Evolutionary conservation across 2,329 filamentous ascomycete genomes (phyloP), one percentile per base, ranked within the genome.

Genomic region (Fusarium virguliforme): DNA sequence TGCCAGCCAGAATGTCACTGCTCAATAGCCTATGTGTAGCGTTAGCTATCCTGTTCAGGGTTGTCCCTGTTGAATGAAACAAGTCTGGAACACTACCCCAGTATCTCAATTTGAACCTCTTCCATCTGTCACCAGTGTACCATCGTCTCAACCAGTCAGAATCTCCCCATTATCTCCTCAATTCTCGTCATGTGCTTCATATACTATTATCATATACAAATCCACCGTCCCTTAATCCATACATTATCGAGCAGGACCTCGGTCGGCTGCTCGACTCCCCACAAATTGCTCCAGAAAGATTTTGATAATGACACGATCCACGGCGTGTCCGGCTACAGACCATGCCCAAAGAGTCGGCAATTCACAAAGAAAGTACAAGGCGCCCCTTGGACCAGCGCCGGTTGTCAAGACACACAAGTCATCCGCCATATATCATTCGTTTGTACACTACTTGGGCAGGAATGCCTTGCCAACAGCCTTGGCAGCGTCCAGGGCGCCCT

Each of bases 401-500:
- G 51, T 24, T 56, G 53, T 56, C 35, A 35, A 54, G 51, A 18
- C 53, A 18, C 53, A 56, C 43, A 24, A 32, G 34, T 24, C 50
- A 62, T 62, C 24, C 32, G 22, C 37, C 6, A 32, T 40, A 46
- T 48, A 43, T 50, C 60, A 41, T 62, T 40, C 41, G 34, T 54
- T 38, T 48, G 43, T 48, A 15, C 32, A 37, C 40, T 43, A 71
- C 54, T 71, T 68, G 7, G 68, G 62, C 26, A 66, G 32, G 5
- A 60, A 34, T 12, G 74, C 71, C 67, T 76, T 80, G 28, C 75
- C 76, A 8, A 70, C 71, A 10, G 75, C 76, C 56, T 68, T 71
- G 62, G 75, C 77, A 81, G 78, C 75, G 22, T 74, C 75, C 26
- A 83, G 77, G 18, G 94, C 92, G 60, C 89, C 92, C 43, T 83